Evolutionary conservation across 2,329 filamentous ascomycete species (phyloP), one percentile per base, ranked within the genome.

Genomic region (Arthrocladium fulminans): DNA sequence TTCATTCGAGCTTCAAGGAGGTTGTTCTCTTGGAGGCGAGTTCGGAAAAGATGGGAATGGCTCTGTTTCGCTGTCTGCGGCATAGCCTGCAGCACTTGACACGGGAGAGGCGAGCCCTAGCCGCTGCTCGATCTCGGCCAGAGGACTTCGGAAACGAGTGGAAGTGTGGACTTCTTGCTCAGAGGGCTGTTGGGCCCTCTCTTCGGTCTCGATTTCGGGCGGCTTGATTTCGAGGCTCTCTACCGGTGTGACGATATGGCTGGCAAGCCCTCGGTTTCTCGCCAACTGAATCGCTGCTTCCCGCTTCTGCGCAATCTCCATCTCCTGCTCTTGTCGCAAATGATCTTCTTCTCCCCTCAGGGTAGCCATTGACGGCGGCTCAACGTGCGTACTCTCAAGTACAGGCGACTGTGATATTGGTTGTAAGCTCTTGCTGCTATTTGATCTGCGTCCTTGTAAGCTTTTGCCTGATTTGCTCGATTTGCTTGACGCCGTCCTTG

Each of bases 271-370:
- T 22, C 43, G 29, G 17, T 45, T 19, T 38, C 23, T 34, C 8
- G 80, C 80, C 17, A 82, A 60, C 38, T 70, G 67, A 27, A 73
- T 70, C 2, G 80, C 80, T 38, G 75, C 75, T 30, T 71, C 65
- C 29, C 80, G 67, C 57, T 72, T 78, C 42, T 69, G 67, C 48
- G 73, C 65, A 22, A 82, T 65, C 30, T 73, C 70, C 2, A 64
- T 63, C 59, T 83, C 80, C 59, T 84, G 78, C 58, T 80, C 67
- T 27, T 65, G 56, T 41, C 68, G 72, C 0, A 73, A 61, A 24
- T 65, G 66, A 19, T 77, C 73, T 59, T 83, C 80, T 63, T 83
- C 77, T 27, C 67, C 68, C 56, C 75, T 73, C 10, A 83, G 60
- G 47, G 80, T 76, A 3, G 65, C 67, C 38, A 82, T 65, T 2